These are phyloP conservation scores for Claviceps humidiphila DNA, from an alignment of 2,329 filamentous ascomycete genomes.

Conservation along the genomic window DNA sequence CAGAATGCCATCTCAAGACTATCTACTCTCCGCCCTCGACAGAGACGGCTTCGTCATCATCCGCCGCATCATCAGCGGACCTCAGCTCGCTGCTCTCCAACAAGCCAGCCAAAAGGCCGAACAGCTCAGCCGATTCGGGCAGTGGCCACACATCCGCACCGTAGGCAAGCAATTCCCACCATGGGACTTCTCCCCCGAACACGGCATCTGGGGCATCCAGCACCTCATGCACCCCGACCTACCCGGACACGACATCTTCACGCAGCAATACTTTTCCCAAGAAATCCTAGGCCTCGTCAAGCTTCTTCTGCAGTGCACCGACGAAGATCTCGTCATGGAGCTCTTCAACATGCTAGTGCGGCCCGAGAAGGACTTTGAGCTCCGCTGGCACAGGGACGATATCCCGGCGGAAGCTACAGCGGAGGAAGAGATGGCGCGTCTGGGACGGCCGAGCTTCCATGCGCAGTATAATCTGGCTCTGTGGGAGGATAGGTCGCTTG, in stretches of 20 bases:
- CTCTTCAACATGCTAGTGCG: conserved; percentile 75
- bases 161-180: conserved; percentile 86
- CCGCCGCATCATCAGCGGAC: conserved; percentile 45
- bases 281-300: conserved; percentile 49
- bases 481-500: conserved; percentile 57
- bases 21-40: conserved; percentile 37
- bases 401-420: conserved; percentile 51
- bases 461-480: conserved; percentile 83
- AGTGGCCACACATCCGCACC: conserved; percentile 72
- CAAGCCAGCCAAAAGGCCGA: conserved; percentile 44
- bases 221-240: conserved; percentile 67
- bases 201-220: conserved; percentile 82
- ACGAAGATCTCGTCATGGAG: conserved; percentile 67
- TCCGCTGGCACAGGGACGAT: conserved; percentile 81
- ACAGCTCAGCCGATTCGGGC: conserved; percentile 48
- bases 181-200: conserved; percentile 48
- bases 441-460: conserved; percentile 52
- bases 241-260: conserved; percentile 47
- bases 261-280: conserved; percentile 57
- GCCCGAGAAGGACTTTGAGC: conserved; percentile 55
- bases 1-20: not conserved
- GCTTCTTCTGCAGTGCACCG: conserved; percentile 43
- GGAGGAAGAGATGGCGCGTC: conserved; percentile 51
- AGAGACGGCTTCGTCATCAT: conserved; percentile 66
- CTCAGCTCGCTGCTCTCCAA: conserved; percentile 46